Evolutionary conservation across 176 grass and related monocot genomes (phyloP).

Genomic region (Carex littledalei): DNA sequence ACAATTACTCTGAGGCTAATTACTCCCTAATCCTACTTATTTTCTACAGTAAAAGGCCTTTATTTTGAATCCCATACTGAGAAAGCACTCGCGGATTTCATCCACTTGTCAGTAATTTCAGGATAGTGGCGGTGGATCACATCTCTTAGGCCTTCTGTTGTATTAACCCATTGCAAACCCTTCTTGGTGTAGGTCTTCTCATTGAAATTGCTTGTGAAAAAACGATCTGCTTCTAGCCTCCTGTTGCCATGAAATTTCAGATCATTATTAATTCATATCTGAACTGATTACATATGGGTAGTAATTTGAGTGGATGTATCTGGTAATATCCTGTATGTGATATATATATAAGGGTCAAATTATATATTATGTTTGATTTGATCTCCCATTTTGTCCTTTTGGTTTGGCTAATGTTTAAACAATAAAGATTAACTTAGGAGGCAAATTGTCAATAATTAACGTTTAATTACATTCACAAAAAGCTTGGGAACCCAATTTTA

Average conservation of each 20-base stretch:
- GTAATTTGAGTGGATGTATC: not conserved
- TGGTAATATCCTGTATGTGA: not conserved
- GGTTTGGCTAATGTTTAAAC: not conserved
- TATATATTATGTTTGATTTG: not conserved
- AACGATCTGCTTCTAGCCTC: slow-evolving; percentile 55
- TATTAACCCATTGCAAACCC: slow-evolving; percentile 45
- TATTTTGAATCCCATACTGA: slow-evolving; percentile 12
- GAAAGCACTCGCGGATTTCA: slow-evolving; percentile 58
- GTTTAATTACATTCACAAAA: slow-evolving; percentile 11
- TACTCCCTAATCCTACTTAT: too few species aligned
- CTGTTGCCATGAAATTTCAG: slow-evolving; percentile 13
- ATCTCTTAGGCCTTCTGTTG: slow-evolving; percentile 48
- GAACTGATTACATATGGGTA: not conserved
- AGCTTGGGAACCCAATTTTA: not conserved
- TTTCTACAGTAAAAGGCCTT: too few species aligned
- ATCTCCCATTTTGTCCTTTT: not conserved
- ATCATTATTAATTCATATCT: slow-evolving; percentile 13
- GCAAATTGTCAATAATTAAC: not conserved
- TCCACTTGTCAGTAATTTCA: slow-evolving; percentile 34
- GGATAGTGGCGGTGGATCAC: slow-evolving; percentile 46
- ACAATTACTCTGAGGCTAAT: too few species aligned
- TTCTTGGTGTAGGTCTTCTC: slow-evolving; percentile 55
- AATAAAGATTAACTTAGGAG: not conserved
- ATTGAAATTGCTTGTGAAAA: slow-evolving; percentile 54
- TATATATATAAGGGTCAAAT: not conserved